A percentile compares a stretch with the other conserved stretches of the same genome.
Conservation (phyloP, 2,329 filamentous ascomycete species). For the Xylaria polymorpha region DNA sequence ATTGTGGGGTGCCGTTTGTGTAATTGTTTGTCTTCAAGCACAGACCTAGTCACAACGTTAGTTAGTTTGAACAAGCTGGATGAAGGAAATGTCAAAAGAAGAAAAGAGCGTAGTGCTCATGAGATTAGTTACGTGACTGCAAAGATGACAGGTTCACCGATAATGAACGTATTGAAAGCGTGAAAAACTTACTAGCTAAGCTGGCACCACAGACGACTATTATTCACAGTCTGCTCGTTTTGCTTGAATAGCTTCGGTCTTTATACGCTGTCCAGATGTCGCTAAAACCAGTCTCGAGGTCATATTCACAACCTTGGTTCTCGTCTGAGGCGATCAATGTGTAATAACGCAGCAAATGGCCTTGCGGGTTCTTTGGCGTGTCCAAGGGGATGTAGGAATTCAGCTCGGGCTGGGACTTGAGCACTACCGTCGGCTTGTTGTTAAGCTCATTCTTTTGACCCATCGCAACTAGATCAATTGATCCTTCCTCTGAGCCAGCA, state of each 20-base stretch:
- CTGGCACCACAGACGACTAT: not conserved
- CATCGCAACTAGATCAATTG: not conserved
- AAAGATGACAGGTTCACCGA: too few relatives aligned
- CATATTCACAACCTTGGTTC: not conserved
- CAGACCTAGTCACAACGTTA: not conserved
- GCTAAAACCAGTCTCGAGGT: not conserved
- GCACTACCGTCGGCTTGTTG: not conserved
- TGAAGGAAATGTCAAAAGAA: not conserved
- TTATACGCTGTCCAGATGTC: slow-evolving; percentile 10
- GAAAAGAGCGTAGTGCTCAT: not conserved
- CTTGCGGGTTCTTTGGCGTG: not conserved
- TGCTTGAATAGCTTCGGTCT: not conserved
- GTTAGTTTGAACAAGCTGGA: not conserved
- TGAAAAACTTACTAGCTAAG: not conserved
- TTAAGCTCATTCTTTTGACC: not conserved
- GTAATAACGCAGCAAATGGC: not conserved
- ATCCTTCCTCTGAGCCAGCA: not conserved
- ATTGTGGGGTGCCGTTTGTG: not conserved
- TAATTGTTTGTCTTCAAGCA: not conserved
- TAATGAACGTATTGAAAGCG: too few relatives aligned
- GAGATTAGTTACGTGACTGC: not conserved
- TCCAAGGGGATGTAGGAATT: not conserved
- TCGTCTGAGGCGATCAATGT: not conserved
- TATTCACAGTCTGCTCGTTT: not conserved
- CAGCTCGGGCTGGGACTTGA: not conserved